Evolutionary conservation across 1,284 basidiomycete species (phyloP), one percentile per base, ranked within the genome.

Genomic region (Cryptococcus wingfieldii): DNA sequence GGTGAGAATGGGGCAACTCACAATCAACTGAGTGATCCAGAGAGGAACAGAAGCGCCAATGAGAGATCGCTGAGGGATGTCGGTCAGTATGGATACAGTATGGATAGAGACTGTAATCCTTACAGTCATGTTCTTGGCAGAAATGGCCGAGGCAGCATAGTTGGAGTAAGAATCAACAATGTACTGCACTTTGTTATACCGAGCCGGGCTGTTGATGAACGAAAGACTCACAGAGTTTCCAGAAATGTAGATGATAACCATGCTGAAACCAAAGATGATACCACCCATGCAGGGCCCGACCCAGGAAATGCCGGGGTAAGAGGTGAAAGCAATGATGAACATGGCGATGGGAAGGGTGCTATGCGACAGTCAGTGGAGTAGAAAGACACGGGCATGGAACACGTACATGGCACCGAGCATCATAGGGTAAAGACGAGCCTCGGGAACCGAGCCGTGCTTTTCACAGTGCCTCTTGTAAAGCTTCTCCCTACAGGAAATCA

Each of bases 51-150:
- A 61, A 2, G 75, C 77, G 12, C 80, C 81, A 48, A 77, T 69
- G 13, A 79, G 63, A 7, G 75, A 76, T 25, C 80, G 74, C 50
- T 42, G n/a, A 42, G 10, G n/a, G 14, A 42, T 14, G 23, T 41
- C 5, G 38, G 16, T 42, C 16, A 42, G 16, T 23, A 34, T 34
- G 7, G 10, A 34, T 8, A 10, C 31, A 34, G 31, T 10, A 34
- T 34, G 6, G 31, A 34, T 8, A 8, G 31, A 42, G n/a, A 42
- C 12, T 14, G 41, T 9, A 23, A 19, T 7, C n/a, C 41, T 23
- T 42, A 42, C 41, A 42, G 79, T 66, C 19, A 82, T 71, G 0
- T 79, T 80, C 66, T 81, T 81, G 53, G 79, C 79, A 5, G 79
- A 78, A 49, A 79, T 69, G 4, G 76, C 77, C 5, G 71, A 74